Conservation (phyloP, 2,329 filamentous ascomycete species). For the Sclerotinia subarctica region DNA sequence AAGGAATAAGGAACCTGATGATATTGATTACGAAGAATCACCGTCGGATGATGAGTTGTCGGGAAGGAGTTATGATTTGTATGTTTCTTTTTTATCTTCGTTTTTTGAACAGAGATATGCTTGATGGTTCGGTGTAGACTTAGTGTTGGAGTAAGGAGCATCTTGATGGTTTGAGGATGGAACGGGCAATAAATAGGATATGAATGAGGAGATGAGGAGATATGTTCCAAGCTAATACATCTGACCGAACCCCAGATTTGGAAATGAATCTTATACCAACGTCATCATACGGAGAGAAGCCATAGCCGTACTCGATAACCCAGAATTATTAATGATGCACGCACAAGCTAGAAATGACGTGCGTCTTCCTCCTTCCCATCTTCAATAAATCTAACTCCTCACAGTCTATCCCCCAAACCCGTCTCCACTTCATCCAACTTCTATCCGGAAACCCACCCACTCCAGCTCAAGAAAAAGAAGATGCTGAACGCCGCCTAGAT, state of each 20-base stretch:
- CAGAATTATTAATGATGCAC: conserved; percentile 58
- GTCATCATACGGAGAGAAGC: conserved; percentile 45
- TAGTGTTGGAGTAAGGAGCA: background rate
- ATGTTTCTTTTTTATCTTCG: conserved; percentile 11
- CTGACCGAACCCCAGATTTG: conserved; percentile 24
- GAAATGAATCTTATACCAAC: conserved; percentile 30
- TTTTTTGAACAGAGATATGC: no score
- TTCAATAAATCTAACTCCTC: background rate
- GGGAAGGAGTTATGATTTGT: conserved; percentile 27
- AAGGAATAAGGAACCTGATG: conserved; percentile 55
- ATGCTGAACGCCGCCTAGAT: background rate
- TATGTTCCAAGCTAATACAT: background rate
- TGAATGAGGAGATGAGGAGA: background rate
- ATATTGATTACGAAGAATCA: conserved; percentile 35
- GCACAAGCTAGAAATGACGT: conserved; percentile 55
- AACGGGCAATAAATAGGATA: background rate
- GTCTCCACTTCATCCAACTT: conserved; percentile 54
- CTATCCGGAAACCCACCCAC: background rate
- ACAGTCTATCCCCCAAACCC: conserved; percentile 55
- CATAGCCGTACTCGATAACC: conserved; percentile 52
- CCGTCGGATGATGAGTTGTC: conserved; percentile 21
- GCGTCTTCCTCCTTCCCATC: conserved; percentile 32
- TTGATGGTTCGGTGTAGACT: background rate
- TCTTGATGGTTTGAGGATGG: background rate
- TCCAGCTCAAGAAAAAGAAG: conserved; percentile 4